These are phyloP conservation scores for Akanthomyces muscarius DNA, from an alignment of 2,329 filamentous ascomycete genomes.

Conservation along the genomic window DNA sequence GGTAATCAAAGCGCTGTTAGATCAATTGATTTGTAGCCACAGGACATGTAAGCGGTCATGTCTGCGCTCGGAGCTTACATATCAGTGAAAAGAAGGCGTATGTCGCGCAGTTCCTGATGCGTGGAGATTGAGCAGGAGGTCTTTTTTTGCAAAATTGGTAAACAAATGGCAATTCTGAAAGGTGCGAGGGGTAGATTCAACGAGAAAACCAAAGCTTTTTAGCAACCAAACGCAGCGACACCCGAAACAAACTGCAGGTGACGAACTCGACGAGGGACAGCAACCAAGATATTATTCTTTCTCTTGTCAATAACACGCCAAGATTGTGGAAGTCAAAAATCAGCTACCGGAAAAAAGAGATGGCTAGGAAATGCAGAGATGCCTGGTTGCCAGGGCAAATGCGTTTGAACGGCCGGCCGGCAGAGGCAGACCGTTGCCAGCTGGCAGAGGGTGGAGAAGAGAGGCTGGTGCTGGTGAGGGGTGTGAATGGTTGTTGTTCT, in stretches of 20 bases:
- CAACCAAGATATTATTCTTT: background rate
- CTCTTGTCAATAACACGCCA: background rate
- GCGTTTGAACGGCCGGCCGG: slow-evolving; percentile 3
- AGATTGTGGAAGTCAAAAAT: background rate
- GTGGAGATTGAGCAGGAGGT: background rate
- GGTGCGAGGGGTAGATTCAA: background rate
- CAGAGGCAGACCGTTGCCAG: slow-evolving; percentile 9
- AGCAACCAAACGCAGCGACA: background rate
- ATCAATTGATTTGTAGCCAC: background rate
- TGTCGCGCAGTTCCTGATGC: background rate
- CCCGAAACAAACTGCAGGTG: background rate
- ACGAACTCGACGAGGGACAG: background rate
- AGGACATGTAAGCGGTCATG: background rate
- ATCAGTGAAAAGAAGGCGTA: background rate
- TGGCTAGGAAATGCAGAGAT: background rate
- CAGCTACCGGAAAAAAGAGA: background rate
- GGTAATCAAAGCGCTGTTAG: no score
- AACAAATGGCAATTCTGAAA: background rate
- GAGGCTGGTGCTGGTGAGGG: background rate
- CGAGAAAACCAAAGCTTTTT: background rate
- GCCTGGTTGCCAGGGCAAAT: slow-evolving; percentile 4
- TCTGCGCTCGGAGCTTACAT: background rate
- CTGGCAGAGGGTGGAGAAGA: slow-evolving; percentile 13
- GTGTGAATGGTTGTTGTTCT: background rate
- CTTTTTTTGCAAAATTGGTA: background rate